phyloP scores from a whole-genome alignment of 2,329 filamentous ascomycete genomes.

The Diaporthe helianthi region DNA sequence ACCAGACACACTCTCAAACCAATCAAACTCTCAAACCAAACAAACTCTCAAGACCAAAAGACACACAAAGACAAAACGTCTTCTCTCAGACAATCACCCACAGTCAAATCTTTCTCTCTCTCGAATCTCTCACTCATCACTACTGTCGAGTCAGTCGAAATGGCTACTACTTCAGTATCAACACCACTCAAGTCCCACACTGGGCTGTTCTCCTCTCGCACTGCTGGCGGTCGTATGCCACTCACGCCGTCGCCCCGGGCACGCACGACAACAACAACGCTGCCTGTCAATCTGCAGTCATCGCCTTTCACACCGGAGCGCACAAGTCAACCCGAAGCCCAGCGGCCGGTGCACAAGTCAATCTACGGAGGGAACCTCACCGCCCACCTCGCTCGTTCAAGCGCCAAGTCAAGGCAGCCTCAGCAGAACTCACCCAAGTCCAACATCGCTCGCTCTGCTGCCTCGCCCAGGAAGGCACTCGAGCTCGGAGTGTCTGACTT shows the following conservation, averaged over 20 bases:
- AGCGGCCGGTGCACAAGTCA: slow-evolving; percentile 68
- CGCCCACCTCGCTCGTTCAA: slow-evolving; percentile 76
- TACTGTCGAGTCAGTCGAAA: slow-evolving; percentile 55
- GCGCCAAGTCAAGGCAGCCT: slow-evolving; percentile 71
- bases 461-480: slow-evolving; percentile 80
- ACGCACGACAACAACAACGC: slow-evolving; percentile 51
- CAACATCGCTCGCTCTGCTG: slow-evolving; percentile 78
- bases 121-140: slow-evolving; percentile 34
- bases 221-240: slow-evolving; percentile 93
- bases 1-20: no score
- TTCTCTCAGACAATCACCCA: neutral
- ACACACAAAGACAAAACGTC: neutral
- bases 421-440: slow-evolving; percentile 94
- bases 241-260: slow-evolving; percentile 87
- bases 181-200: slow-evolving; percentile 95
- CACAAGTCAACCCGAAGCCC: slow-evolving; percentile 57
- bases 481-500: slow-evolving; percentile 95
- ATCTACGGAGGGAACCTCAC: slow-evolving; percentile 83
- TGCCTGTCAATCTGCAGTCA: slow-evolving; percentile 62
- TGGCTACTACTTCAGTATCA: slow-evolving; percentile 83
- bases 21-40: neutral
- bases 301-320: slow-evolving; percentile 82
- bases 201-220: slow-evolving; percentile 89
- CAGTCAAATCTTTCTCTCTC: neutral
- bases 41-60: no score